Base-by-base conservation (phyloP, 192 early-diverging fungal species). In the Backusella westeae region DNA sequence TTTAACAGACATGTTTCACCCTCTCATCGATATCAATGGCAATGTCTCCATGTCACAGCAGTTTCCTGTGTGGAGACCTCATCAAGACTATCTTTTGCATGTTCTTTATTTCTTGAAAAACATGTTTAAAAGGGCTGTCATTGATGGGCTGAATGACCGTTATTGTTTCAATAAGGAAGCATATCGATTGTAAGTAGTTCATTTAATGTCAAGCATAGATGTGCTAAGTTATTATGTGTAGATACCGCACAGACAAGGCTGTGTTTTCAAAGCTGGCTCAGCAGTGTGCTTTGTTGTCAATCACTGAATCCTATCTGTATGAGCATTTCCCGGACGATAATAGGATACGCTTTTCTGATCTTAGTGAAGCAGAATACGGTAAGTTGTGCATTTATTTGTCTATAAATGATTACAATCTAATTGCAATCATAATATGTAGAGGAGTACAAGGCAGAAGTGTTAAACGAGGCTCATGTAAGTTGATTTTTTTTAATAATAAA, bases 81-180 rank as follows among this genome's bases (percentile, higher is more conserved):
- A 94, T 73, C 91, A 89, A 75, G 93, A 96, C 80, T 93, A 90
- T 77, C 89, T 97, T 17, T 90, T 89, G 70, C 94, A 97, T 78
- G 83, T 96, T 3, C 86, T 97, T 75, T 92, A 96, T 75, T 97
- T 94, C 77, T 75, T 96, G 19, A 96, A 96, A 79, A 94, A 95
- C 53, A 83, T 89, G 8, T 97, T 96, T 81, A 94, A 94, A 70
- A 91, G 94, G 71, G 83, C 85, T 19, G 93, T 95, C 14, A 77
- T 97, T 74, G 85, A 86, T 44, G 83, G 84, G 26, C 77, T 94
- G 39, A 26, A 78, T 73, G 90, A 92, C 72, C 81, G 87, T 12
- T 74, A 90, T 69, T 92, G 90, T 39, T 76, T 82, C 12, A 91
- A 93, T 78, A 85, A 84, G 70, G 88, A 92, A 42, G 92, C 92